phyloP scores from a whole-genome alignment of 805 yeast genomes.

The Yarrowia hollandica region DNA sequence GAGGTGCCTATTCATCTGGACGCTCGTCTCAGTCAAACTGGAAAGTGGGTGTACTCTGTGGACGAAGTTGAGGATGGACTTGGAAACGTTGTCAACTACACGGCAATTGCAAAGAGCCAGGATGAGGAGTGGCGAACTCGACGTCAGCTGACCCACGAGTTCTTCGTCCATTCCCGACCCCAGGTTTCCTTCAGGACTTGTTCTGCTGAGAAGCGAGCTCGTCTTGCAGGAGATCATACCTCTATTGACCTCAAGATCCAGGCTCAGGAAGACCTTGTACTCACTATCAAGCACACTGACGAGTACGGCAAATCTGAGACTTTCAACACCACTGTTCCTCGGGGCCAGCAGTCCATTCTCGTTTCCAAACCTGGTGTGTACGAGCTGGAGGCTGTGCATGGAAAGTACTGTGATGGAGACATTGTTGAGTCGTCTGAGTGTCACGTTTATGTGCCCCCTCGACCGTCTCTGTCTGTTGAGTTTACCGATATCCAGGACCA shows the following conservation, averaged over 20 bases:
- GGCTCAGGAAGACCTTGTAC: slow-evolving; percentile 52
- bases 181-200: slow-evolving; percentile 47
- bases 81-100: slow-evolving; percentile 53
- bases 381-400: slow-evolving; percentile 52
- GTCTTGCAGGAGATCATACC: slow-evolving; percentile 35
- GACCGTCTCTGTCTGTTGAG: slow-evolving; percentile 49
- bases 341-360: slow-evolving; percentile 5
- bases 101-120: slow-evolving; percentile 32
- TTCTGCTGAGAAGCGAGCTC: slow-evolving; percentile 38
- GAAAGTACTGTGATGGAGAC: slow-evolving; percentile 67
- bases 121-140: slow-evolving; percentile 31
- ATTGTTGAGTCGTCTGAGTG: slow-evolving; percentile 58
- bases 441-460: slow-evolving; percentile 57
- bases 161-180: slow-evolving; percentile 59
- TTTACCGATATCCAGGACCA: slow-evolving; percentile 68
- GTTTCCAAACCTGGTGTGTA: slow-evolving; percentile 65
- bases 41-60: slow-evolving; percentile 57
- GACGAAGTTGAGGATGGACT: slow-evolving; percentile 64
- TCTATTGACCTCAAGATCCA: slow-evolving; percentile 32
- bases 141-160: slow-evolving; percentile 47
- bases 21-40: slow-evolving; percentile 47
- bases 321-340: slow-evolving; percentile 36
- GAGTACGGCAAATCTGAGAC: slow-evolving; percentile 36
- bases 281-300: slow-evolving; percentile 42
- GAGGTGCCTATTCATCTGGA: slow-evolving; percentile 49